Percentiles rank a stretch among this genome's conserved stretches.
These are phyloP conservation scores for Diplodia mutila DNA, from an alignment of 2,329 filamentous ascomycete species.

Conservation along the genomic window DNA sequence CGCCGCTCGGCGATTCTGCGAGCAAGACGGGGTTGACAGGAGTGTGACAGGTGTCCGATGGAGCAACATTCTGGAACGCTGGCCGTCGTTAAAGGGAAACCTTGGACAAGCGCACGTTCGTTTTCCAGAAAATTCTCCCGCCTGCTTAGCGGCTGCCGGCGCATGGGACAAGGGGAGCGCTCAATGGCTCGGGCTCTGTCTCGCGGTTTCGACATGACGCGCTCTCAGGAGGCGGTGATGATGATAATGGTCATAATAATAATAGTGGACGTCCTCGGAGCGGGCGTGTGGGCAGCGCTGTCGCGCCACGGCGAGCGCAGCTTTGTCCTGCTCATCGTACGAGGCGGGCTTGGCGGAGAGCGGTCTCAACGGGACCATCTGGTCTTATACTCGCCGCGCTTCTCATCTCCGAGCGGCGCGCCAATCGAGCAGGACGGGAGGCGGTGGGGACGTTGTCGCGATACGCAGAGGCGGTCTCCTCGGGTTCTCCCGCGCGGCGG, in stretches of 20 bases:
- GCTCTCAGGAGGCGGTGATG: slow-evolving; percentile 17
- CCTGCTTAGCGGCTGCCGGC: slow-evolving; percentile 17
- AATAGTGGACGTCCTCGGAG: no score
- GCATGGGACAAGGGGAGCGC: slow-evolving; percentile 18
- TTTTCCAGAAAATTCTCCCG: slow-evolving; percentile 27
- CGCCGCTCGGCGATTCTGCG: slow-evolving; percentile 4
- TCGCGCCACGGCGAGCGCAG: no score
- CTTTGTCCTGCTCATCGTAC: slow-evolving; percentile 2
- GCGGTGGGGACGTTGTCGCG: slow-evolving; percentile 19
- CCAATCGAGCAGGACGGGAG: slow-evolving; percentile 9
- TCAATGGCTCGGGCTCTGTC: slow-evolving; percentile 8
- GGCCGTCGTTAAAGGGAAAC: slow-evolving; percentile 24
- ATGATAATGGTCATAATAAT: neutral
- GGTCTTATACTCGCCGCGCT: slow-evolving; percentile 12
- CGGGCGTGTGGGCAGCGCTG: no score
- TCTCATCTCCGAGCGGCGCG: slow-evolving; percentile 18
- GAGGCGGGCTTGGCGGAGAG: slow-evolving; percentile 6
- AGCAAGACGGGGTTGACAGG: neutral
- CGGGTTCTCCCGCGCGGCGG: slow-evolving; percentile 17
- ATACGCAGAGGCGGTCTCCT: slow-evolving; percentile 6
- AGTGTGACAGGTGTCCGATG: slow-evolving; percentile 19
- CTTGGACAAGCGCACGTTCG: slow-evolving; percentile 22
- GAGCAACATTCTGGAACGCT: slow-evolving; percentile 23
- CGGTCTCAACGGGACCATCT: slow-evolving; percentile 10
- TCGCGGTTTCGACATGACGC: slow-evolving; percentile 13